Conservation (phyloP, 805 yeast species). For the Tetrapisispora taiwanensis region DNA sequence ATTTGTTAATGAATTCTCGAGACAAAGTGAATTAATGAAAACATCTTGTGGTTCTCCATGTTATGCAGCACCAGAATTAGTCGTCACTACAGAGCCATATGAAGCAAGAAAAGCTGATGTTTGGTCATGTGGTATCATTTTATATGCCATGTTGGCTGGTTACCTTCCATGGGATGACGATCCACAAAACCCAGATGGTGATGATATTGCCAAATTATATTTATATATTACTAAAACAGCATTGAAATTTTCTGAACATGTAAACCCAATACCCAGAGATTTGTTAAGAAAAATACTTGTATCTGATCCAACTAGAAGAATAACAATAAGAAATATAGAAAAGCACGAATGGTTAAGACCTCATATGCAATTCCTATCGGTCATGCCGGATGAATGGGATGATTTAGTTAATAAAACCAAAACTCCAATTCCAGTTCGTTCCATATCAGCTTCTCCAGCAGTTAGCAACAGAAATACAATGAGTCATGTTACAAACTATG, state of each 20-base stretch:
- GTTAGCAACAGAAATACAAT: background rate
- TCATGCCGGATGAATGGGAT: conserved; percentile 90
- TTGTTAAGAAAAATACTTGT: conserved; percentile 74
- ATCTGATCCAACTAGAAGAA: conserved; percentile 72
- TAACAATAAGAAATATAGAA: conserved; percentile 57
- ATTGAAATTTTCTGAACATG: conserved; percentile 88
- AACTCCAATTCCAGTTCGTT: conserved; percentile 14
- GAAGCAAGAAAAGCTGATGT: conserved; percentile 90
- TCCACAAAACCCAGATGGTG: conserved; percentile 91
- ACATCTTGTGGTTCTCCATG: conserved; percentile 97
- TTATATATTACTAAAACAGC: conserved; percentile 87
- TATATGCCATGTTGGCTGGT: conserved; percentile 95
- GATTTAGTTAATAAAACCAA: conserved; percentile 29
- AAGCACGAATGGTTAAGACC: conserved; percentile 85
- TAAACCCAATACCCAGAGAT: conserved; percentile 85
- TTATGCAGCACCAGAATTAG: conserved; percentile 96
- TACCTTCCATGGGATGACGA: conserved; percentile 97
- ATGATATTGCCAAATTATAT: conserved; percentile 82
- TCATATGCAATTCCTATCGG: conserved; percentile 69
- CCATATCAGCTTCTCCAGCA: background rate
- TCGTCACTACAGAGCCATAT: conserved; percentile 75
- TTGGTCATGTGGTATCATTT: conserved; percentile 93
- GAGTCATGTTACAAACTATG: background rate
- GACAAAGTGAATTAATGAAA: conserved; percentile 67
- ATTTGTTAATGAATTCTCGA: conserved; percentile 71